A percentile compares a stretch with the other conserved stretches of the same genome.
These are phyloP conservation scores for Fraxinus floribunda DNA, from an alignment of 305 asterid species.

Conservation along the genomic window DNA sequence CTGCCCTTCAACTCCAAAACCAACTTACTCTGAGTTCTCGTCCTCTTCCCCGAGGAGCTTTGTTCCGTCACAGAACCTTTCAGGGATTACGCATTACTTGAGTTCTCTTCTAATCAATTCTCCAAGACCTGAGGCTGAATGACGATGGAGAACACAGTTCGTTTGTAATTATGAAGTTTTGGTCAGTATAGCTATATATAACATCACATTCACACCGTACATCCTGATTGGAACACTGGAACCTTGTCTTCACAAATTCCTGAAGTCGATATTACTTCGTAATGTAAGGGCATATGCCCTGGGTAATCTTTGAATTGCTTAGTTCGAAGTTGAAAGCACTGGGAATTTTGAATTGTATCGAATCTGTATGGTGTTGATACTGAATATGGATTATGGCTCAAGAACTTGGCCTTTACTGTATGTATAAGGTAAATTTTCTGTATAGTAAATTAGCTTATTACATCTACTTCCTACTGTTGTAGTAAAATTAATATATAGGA, in stretches of 20 bases:
- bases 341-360: slow-evolving; percentile 31
- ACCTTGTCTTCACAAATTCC: background rate
- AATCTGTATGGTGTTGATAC: slow-evolving; percentile 22
- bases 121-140: slow-evolving; percentile 37
- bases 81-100: slow-evolving; percentile 33
- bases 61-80: slow-evolving; percentile 32
- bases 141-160: slow-evolving; percentile 19
- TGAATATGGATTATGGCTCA: slow-evolving; percentile 4
- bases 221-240: background rate
- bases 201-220: background rate
- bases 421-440: slow-evolving; percentile 28
- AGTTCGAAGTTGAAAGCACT: slow-evolving; percentile 21
- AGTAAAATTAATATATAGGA: slow-evolving; percentile 17
- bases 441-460: slow-evolving; percentile 24
- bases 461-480: slow-evolving; percentile 1
- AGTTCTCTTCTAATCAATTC: slow-evolving; percentile 41
- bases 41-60: slow-evolving; percentile 36
- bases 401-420: slow-evolving; percentile 23
- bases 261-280: background rate
- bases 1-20: slow-evolving; percentile 81
- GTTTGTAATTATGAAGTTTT: slow-evolving; percentile 8
- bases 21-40: slow-evolving; percentile 66
- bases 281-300: background rate
- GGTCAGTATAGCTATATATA: background rate
- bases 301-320: slow-evolving; percentile 12